phyloP scores from a whole-genome alignment of 2,329 filamentous ascomycete species.

The Huntiella moniliformis region DNA sequence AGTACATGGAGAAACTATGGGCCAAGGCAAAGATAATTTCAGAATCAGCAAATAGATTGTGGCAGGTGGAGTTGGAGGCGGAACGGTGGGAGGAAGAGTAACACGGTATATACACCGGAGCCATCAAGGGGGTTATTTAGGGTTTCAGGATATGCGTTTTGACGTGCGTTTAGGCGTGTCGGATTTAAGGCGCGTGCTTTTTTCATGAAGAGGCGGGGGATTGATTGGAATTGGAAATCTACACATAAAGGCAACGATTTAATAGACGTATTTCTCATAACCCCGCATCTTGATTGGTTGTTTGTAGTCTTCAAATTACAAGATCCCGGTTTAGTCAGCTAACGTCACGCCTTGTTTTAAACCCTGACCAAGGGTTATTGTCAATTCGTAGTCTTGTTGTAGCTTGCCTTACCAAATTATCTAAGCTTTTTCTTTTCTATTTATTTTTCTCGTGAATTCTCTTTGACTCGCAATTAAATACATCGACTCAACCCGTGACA shows the following conservation, averaged over 20 bases:
- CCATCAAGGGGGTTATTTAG: background rate
- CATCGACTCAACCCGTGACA: no score
- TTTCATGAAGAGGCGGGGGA: background rate
- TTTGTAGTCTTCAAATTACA: no score
- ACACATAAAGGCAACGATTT: background rate
- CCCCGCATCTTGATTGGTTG: no score
- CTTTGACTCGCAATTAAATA: no score
- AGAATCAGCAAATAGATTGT: conserved; percentile 48
- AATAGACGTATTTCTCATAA: no score
- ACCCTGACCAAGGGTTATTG: no score
- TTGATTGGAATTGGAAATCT: background rate
- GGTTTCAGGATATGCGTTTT: background rate
- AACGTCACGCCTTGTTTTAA: no score
- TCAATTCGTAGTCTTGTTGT: no score
- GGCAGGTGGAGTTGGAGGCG: conserved; percentile 24
- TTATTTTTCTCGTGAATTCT: no score
- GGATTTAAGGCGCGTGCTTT: background rate
- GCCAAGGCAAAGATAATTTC: conserved; percentile 50
- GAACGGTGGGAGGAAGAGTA: conserved; percentile 1
- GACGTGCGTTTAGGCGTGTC: background rate
- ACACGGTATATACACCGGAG: background rate
- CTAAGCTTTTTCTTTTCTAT: no score
- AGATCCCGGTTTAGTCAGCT: no score
- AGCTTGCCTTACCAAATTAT: no score
- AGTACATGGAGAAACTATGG: conserved; percentile 43